Base-by-base conservation (phyloP, 2,329 filamentous ascomycete species). In the Penicillium sp. region DNA sequence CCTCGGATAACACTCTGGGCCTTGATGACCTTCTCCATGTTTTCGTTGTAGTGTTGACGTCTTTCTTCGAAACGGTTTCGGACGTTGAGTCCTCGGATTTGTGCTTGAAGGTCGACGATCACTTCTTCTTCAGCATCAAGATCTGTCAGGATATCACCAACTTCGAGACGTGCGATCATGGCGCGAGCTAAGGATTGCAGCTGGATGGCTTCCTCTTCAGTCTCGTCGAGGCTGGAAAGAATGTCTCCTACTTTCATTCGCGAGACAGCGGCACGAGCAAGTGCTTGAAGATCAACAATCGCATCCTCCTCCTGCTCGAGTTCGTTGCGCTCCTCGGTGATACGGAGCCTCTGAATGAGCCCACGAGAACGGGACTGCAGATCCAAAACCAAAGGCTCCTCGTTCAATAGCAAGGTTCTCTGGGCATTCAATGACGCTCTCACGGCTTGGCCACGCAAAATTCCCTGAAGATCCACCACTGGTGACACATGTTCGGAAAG, bases 21-120 rank as follows among this genome's bases (percentile, higher is more conserved):
- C 75, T 99, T 99, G 80, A 99, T 88, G 24, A 99, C 94, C 75
- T 95, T 97, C 67, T 96, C 87, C 94, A 99, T 99, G 68, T 99
- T 99, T 75, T 96, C 88, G 63, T 89, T 88, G 79, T 92, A 99
- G 76, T 89, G 93, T 21, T 86, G 86, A 69, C 88, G 86, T 81
- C 96, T 96, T 72, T 95, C 90, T 48, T 83, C 85, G 65, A 96
- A 97, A 16, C 81, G 81, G 13, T 79, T 81, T 32, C 93, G 84
- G 31, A 97, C 83, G 3, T 95, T 72, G 64, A 85, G 87, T 3
- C 86, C 93, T 63, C 88, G 85, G 7, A 88, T 84, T 5, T 84
- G 81, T 5, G 92, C 81, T 72, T 97, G 92, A 22, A 96, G 75
- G 29, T 87, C 88, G 8, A 85, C 77, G 55, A 97, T 82, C 0